Evolutionary conservation across 805 yeast species (phyloP), one percentile per base, ranked within the genome.

Genomic region (Wickerhamiella lipophila): DNA sequence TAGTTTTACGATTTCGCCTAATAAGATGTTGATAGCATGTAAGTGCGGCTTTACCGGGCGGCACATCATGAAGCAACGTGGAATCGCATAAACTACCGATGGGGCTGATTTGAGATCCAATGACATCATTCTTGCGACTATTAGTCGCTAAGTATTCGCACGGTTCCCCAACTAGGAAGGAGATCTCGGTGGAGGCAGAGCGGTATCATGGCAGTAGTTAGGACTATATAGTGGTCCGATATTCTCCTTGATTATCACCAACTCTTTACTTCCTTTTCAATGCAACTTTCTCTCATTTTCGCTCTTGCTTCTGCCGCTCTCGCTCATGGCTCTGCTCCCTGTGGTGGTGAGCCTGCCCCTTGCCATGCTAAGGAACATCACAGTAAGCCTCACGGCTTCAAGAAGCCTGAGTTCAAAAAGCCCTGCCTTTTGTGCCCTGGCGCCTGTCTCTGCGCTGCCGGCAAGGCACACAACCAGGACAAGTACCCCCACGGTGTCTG

Each of bases 401-500:
- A 29, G 15, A 19, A 41, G 22, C 43, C 11, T 21, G 18, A 34
- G 22, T 12, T n/a, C 11, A 16, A 16, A n/a, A 30, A 43, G 32
- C 36, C 49, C 16, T 45, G 49, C 43, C 38, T 42, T 9, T 34
- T 44, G 18, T 44, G 47, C 47, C 47, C 47, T 23, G 47, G 47
- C n/a, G 21, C 47, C 19, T 44, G 47, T 40, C 21, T 44, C 41
- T 44, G 47, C 32, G 29, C 16, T 7, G 13, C 9, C 19, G 32
- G 21, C 30, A 34, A 34, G 30, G 23, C 7, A 7, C 42, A 39
- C 18, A 23, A 38, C 16, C 29, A 42, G 27, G 42, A 36, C 18
- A 39, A 36, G 42, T 36, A 45, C 48, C 48, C 48, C 29, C 3
- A 27, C 21, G 42, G 32, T 12, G 48, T 45, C 21, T 25, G 25